phyloP scores from a whole-genome alignment of 108 stramenopile genomes.

The Fragilariopsis cylindrus region DNA sequence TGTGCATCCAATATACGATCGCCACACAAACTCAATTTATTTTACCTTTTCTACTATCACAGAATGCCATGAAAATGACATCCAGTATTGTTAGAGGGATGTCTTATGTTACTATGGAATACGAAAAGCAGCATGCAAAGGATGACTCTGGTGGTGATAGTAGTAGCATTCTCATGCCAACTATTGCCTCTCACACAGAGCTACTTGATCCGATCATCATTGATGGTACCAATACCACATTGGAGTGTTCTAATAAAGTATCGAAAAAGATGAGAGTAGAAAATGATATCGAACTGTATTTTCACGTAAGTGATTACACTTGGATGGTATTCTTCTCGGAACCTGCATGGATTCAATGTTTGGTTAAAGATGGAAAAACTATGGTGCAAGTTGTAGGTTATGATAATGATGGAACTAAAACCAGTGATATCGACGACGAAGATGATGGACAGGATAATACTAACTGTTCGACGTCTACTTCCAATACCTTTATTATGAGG shows the following conservation, averaged over 20 bases:
- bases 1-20: too few species aligned
- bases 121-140: constrained; percentile 1
- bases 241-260: constrained; percentile 19
- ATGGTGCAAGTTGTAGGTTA: constrained; percentile 31
- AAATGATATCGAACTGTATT: constrained; percentile 62
- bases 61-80: constrained; percentile 54
- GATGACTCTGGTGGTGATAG: neutral
- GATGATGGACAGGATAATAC: too few species aligned
- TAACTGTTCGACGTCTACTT: neutral
- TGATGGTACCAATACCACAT: constrained; percentile 21
- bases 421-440: too few species aligned
- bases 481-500: constrained; percentile 60
- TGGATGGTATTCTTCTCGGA: constrained; percentile 92
- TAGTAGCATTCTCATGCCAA: constrained; percentile 33
- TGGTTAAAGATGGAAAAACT: constrained; percentile 37
- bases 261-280: constrained; percentile 42
- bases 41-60: neutral
- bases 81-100: constrained; percentile 85
- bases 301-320: constrained; percentile 75
- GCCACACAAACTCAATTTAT: too few species aligned
- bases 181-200: constrained; percentile 44
- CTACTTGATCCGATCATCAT: constrained; percentile 29
- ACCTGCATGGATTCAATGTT: constrained; percentile 66
- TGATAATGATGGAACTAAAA: constrained; percentile 1
- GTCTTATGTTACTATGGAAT: constrained; percentile 85